These are phyloP conservation scores for Ampelomyces quisqualis DNA, from an alignment of 2,329 filamentous ascomycete species.

Conservation along the genomic window DNA sequence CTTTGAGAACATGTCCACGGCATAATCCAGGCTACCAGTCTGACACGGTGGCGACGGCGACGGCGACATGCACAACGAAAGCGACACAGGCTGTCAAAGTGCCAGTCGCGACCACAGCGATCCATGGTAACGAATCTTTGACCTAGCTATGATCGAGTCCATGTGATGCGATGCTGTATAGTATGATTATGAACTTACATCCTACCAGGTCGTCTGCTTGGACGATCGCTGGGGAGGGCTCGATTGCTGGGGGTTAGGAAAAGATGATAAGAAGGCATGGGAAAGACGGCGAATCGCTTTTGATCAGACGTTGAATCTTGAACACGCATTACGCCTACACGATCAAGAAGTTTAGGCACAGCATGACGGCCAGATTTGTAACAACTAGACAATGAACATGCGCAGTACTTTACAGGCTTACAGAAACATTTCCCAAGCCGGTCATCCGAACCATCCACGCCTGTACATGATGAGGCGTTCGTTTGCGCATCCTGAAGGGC, in stretches of 20 bases:
- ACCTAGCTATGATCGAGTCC: conserved; percentile 39
- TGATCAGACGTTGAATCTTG: too few relatives aligned
- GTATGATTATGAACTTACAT: too few relatives aligned
- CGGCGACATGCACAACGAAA: conserved; percentile 57
- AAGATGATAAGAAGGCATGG: conserved; percentile 21
- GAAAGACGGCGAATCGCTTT: conserved; percentile 14
- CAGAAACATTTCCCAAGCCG: too few relatives aligned
- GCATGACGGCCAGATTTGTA: too few relatives aligned
- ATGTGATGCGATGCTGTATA: background rate
- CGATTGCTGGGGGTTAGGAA: conserved; percentile 11
- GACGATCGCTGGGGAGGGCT: conserved; percentile 8
- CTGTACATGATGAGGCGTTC: too few relatives aligned
- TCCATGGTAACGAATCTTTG: conserved; percentile 60
- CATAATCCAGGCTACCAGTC: conserved; percentile 63
- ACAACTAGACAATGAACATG: too few relatives aligned
- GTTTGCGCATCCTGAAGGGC: too few relatives aligned
- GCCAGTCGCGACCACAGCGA: conserved; percentile 57
- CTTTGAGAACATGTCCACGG: conserved; percentile 61
- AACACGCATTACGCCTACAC: too few relatives aligned
- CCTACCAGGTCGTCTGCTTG: conserved; percentile 51
- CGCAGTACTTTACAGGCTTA: too few relatives aligned
- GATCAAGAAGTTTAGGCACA: too few relatives aligned
- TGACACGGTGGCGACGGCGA: conserved; percentile 56
- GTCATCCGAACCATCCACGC: too few relatives aligned
- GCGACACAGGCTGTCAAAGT: conserved; percentile 57